Conservation (phyloP, 768 basidiomycete genomes). For the Mycena leptocephala region DNA sequence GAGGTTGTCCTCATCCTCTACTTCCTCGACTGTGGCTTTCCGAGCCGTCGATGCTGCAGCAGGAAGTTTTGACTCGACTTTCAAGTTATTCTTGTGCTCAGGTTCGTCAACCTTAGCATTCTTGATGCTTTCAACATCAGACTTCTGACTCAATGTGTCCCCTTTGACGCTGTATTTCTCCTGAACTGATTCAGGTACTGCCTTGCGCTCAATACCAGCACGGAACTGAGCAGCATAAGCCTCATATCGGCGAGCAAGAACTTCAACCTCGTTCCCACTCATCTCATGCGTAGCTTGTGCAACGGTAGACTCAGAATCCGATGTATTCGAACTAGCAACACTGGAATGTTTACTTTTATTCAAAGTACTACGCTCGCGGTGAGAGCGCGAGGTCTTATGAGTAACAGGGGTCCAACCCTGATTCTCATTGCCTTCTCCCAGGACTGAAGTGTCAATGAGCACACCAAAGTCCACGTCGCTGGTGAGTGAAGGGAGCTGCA, state of each 20-base stretch:
- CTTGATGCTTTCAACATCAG: no score
- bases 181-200: no score
- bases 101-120: no score
- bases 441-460: background rate
- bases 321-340: background rate
- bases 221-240: background rate
- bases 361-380: background rate
- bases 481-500: background rate
- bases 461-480: background rate
- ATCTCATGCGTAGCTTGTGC: background rate
- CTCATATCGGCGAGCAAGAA: background rate
- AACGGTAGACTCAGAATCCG: background rate
- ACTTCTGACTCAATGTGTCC: no score
- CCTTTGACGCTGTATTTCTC: no score
- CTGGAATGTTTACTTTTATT: background rate
- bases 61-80: no score
- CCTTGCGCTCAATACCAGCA: background rate
- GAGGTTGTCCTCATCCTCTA: no score
- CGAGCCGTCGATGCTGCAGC: no score
- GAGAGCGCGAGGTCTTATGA: background rate
- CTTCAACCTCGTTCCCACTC: background rate
- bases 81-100: no score
- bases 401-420: background rate
- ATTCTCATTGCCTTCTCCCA: background rate
- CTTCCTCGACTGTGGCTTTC: no score